These are phyloP conservation scores for Tetrahymena malaccensis DNA, from an alignment of 73 alveolate species.

Conservation along the genomic window DNA sequence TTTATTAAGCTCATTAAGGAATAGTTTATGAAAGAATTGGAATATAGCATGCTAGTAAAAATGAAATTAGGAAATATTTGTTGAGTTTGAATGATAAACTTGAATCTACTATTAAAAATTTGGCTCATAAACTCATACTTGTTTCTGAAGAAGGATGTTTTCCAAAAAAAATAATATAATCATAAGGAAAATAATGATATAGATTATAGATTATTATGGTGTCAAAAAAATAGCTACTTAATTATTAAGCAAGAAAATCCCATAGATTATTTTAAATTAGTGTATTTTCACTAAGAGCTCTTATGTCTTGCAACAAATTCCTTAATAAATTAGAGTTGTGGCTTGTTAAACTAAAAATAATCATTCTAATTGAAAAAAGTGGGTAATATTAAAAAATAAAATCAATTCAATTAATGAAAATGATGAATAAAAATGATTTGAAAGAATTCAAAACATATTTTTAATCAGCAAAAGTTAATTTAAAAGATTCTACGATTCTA, in stretches of 20 bases:
- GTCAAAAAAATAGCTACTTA: not conserved
- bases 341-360: no score
- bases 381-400: no score
- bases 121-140: not conserved
- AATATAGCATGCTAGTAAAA: not conserved
- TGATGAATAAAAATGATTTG: no score
- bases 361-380: no score
- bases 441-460: no score
- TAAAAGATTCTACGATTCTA: no score
- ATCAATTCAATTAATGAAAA: no score
- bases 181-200: not conserved
- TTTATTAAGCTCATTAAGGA: not conserved
- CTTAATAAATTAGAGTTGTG: no score
- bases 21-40: not conserved
- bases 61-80: not conserved
- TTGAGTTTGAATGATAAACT: not conserved
- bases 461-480: no score
- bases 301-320: not conserved
- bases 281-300: not conserved
- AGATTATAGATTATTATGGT: not conserved
- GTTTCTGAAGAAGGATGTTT: not conserved
- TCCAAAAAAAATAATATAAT: not conserved
- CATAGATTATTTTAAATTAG: not conserved
- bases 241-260: not conserved
- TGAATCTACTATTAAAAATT: not conserved